phyloP scores from a whole-genome alignment of 345 rosid species.

The Cardiospermum halicacabum region DNA sequence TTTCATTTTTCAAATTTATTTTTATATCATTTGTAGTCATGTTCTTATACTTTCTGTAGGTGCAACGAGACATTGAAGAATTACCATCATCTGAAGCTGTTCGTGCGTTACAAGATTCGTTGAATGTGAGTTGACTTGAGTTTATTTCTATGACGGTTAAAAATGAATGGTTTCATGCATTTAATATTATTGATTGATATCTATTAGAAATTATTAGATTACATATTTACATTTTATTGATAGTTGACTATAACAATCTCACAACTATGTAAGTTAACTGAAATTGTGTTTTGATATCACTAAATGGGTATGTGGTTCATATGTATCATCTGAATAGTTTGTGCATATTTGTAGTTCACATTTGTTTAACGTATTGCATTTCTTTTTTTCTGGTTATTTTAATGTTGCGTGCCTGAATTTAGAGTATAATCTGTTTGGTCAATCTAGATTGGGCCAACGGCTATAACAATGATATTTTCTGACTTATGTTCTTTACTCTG shows the following conservation, averaged over 20 bases:
- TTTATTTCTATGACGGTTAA: conserved; percentile 7
- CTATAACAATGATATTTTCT: too few relatives aligned
- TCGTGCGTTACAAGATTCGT: conserved; percentile 68
- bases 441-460: too few relatives aligned
- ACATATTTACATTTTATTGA: too few relatives aligned
- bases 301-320: neutral
- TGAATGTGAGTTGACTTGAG: conserved; percentile 52
- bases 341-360: too few relatives aligned
- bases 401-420: neutral
- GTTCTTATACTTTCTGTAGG: conserved; percentile 38
- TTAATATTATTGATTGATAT: neutral
- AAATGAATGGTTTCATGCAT: conserved; percentile 7
- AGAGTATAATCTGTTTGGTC: too few relatives aligned
- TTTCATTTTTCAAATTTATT: too few relatives aligned
- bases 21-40: neutral
- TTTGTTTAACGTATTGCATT: too few relatives aligned
- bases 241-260: too few relatives aligned
- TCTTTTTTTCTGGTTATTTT: too few relatives aligned
- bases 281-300: neutral
- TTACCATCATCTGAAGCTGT: conserved; percentile 96
- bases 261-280: neutral
- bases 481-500: too few relatives aligned
- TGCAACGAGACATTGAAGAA: conserved; percentile 97
- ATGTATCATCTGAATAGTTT: neutral
- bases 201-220: too few relatives aligned